A percentile compares a stretch with the other conserved stretches of the same genome.
These are phyloP conservation scores for Dendrobium officinale DNA, from an alignment of 106 monocot genomes.

Conservation along the genomic window DNA sequence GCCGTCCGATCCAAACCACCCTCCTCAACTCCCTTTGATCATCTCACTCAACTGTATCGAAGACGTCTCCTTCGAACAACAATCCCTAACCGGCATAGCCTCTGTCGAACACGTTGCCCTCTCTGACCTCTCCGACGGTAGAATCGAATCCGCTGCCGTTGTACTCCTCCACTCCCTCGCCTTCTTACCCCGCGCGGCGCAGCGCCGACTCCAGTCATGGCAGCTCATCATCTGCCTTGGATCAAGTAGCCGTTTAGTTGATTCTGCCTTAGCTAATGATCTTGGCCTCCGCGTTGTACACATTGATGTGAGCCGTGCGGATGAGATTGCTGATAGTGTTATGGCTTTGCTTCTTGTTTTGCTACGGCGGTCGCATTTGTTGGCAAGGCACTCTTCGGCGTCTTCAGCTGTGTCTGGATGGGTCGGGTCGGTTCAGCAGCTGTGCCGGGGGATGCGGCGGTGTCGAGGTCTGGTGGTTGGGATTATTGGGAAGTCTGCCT, in stretches of 20 bases:
- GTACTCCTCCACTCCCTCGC: conserved; percentile 82
- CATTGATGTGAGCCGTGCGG: conserved; percentile 68
- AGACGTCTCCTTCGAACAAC: conserved; percentile 60
- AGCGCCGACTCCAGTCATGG: conserved; percentile 75
- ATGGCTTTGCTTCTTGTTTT: conserved; percentile 84
- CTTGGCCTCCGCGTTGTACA: conserved; percentile 77
- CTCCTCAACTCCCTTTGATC: conserved; percentile 41
- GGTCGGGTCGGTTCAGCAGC: conserved; percentile 77
- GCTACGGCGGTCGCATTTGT: conserved; percentile 61
- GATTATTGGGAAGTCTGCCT: conserved; percentile 64
- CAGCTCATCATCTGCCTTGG: conserved; percentile 93
- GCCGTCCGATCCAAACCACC: background rate
- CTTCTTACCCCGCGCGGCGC: conserved; percentile 85
- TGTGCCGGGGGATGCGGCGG: conserved; percentile 84
- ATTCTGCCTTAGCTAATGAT: conserved; percentile 79
- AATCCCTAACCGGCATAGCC: conserved; percentile 52
- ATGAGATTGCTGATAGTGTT: conserved; percentile 89
- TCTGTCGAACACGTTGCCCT: conserved; percentile 78
- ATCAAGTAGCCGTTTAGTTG: conserved; percentile 73
- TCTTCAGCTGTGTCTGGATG: conserved; percentile 58
- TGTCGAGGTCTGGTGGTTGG: conserved; percentile 88
- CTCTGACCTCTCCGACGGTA: conserved; percentile 44
- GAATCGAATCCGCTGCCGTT: conserved; percentile 65
- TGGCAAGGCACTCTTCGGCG: conserved; percentile 53
- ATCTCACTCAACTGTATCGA: conserved; percentile 89